Base-by-base conservation (phyloP, 2,329 filamentous ascomycete species). In the Neobulgaria alba region DNA sequence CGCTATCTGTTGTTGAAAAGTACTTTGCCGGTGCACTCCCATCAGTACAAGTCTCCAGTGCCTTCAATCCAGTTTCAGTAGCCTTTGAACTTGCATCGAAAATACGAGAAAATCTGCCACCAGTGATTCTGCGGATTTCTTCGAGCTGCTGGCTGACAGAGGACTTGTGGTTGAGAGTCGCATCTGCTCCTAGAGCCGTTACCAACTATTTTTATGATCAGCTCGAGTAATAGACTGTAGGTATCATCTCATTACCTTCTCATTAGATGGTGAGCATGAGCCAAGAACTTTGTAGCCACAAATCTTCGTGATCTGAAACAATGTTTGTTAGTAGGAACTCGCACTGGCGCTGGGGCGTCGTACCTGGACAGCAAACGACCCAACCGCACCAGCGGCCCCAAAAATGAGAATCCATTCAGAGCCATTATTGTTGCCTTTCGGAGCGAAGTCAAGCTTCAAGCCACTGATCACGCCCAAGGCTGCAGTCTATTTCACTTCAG, bases 321-420 rank as follows among this genome's bases (percentile, higher is more conserved):
- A 9, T 8, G 18, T n/a, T n/a, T n/a, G n/a, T n/a, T n/a, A n/a
- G n/a, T n/a, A n/a, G n/a, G n/a, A n/a, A n/a, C n/a, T 37, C 29
- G 16, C n/a, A n/a, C n/a, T n/a, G n/a, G n/a, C n/a, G n/a, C n/a
- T n/a, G n/a, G n/a, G n/a, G n/a, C 5, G 10, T 16, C 46, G 5
- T 38, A 46, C 52, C 42, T 64, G 61, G 2, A 63, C 52, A 2
- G 52, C 58, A 38, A 52, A 63, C 37, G 61, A 58, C 1, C 61
- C 62, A 10, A 66, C 63, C 5, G 46, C 53, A 1, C 62, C 61
- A 26, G 56, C 52, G 2, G 57, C 62, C 0, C 63, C 63, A 10
- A 65, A 41, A 12, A 65, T 42, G 12, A 66, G 43, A 16, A 65
- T 38, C 63, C 63, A 66, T 45, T 63, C 59, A 10, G 60, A 52